Base-by-base conservation (phyloP, 108 stramenopile species). In the Phaeodactylum tricornutum region DNA sequence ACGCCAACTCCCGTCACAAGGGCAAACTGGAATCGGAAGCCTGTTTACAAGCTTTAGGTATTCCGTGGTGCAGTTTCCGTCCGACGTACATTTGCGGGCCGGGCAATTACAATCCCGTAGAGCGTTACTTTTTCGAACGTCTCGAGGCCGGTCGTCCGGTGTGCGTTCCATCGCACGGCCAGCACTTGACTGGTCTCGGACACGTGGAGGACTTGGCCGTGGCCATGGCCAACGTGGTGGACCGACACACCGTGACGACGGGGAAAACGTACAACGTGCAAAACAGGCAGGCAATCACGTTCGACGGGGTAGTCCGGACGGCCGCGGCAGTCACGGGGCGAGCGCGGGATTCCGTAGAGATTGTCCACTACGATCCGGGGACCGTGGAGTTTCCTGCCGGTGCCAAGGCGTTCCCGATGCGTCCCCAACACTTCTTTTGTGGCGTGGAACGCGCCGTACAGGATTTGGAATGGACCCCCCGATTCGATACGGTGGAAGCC, bases 21-120 rank as follows among this genome's bases (percentile, higher is more conserved):
- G 62, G 62, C 16, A 63, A 63, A 23, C 47, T 63, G 7, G 62
- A 63, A 40, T 55, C 53, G 3, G 62, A 63, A 42, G 30, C 55
- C 3, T 45, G 43, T 25, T 55, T 63, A 38, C 32, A 16, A 38
- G 35, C 22, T 8, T 26, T 61, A 4, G 53, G 53, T n/a, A 21
- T 63, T 16, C 53, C 53, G 24, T 63, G 62, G 62, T 63, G 62
- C 38, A 49, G 47, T 15, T 63, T 63, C 62, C 62, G 62, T 25
- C 62, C 62, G 11, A 63, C 62, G 28, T 63, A 63, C 47, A 63
- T 63, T 42, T 63, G 62, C 37, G 62, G 62, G 15, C 62, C 62
- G 48, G 44, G 46, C 15, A 63, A 63, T 50, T 63, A 63, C 47
- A 63, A 63, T 43, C 62, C 62, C 9, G 62, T 63, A 12, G 62